A percentile compares a stretch with the other conserved stretches of the same genome.
phyloP scores from a whole-genome alignment of 768 basidiomycete genomes.

The Boletus tomentosulus region DNA sequence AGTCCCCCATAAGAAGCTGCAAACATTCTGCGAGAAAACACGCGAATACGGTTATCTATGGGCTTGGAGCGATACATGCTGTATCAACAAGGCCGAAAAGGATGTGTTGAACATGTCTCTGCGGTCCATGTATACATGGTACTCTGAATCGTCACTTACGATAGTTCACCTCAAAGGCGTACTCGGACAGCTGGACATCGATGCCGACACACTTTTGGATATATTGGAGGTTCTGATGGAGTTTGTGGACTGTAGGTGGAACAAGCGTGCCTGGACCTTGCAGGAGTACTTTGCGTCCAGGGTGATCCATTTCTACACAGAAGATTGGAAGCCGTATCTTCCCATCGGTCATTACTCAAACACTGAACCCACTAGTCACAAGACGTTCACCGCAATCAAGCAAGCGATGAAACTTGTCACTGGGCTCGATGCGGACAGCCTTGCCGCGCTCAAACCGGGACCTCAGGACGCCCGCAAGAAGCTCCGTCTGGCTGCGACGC shows the following conservation, averaged over 20 bases:
- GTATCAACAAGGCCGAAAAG: slow-evolving; percentile 20
- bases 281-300: slow-evolving; percentile 23
- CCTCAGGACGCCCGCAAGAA: slow-evolving; percentile 8
- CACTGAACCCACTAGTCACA: slow-evolving; percentile 9
- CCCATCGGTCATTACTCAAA: neutral
- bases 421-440: neutral
- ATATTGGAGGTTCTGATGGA: neutral
- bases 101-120: slow-evolving; percentile 14
- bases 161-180: slow-evolving; percentile 22
- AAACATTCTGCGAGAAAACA: slow-evolving; percentile 10
- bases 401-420: slow-evolving; percentile 16
- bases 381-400: slow-evolving; percentile 2
- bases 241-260: slow-evolving; percentile 18
- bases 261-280: slow-evolving; percentile 16
- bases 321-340: slow-evolving; percentile 22
- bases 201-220: neutral
- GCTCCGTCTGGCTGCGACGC: slow-evolving; percentile 16
- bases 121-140: slow-evolving; percentile 27
- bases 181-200: neutral
- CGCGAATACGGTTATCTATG: slow-evolving; percentile 10
- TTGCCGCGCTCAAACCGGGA: slow-evolving; percentile 10
- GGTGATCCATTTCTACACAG: slow-evolving; percentile 20
- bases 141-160: slow-evolving; percentile 20
- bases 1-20: slow-evolving; percentile 4
- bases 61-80: slow-evolving; percentile 4